These are phyloP conservation scores for Diaporthe aspalathi DNA, from an alignment of 2,329 filamentous ascomycete species.

Conservation along the genomic window DNA sequence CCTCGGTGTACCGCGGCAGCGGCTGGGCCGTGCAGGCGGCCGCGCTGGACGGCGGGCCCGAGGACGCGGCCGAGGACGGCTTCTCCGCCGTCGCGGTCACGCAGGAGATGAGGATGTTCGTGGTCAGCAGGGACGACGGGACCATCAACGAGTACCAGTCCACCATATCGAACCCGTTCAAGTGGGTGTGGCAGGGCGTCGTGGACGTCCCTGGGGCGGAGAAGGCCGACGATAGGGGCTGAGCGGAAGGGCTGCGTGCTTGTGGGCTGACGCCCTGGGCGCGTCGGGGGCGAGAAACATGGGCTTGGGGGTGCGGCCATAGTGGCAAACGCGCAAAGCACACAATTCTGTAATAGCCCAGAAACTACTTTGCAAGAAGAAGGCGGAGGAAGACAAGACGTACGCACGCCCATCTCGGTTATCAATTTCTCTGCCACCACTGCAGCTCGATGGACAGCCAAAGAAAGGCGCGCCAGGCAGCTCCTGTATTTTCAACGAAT, in stretches of 20 bases:
- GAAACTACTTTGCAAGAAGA: too few relatives aligned
- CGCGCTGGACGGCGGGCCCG: slow-evolving; percentile 23
- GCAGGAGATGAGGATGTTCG: slow-evolving; percentile 36
- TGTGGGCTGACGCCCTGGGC: not conserved
- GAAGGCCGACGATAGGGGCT: not conserved
- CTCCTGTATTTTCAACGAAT: not conserved
- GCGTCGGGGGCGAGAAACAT: not conserved
- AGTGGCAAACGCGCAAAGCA: too few relatives aligned
- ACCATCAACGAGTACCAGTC: slow-evolving; percentile 38
- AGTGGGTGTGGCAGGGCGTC: slow-evolving; percentile 31
- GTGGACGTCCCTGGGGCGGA: not conserved
- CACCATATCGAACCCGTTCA: slow-evolving; percentile 30
- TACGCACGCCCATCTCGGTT: not conserved
- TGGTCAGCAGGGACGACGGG: slow-evolving; percentile 15
- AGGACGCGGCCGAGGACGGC: not conserved
- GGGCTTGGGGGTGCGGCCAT: too few relatives aligned
- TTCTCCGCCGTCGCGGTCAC: slow-evolving; percentile 37
- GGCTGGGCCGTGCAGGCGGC: slow-evolving; percentile 33
- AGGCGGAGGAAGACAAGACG: not conserved
- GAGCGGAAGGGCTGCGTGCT: not conserved
- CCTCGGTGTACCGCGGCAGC: slow-evolving; percentile 27
- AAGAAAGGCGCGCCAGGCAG: not conserved
- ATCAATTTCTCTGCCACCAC: not conserved
- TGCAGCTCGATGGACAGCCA: not conserved
- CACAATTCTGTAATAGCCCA: not conserved